Evolutionary conservation across 208 protist genomes (phyloP), one percentile per base, ranked within the genome.

Genomic region (Trypanosoma mega): DNA sequence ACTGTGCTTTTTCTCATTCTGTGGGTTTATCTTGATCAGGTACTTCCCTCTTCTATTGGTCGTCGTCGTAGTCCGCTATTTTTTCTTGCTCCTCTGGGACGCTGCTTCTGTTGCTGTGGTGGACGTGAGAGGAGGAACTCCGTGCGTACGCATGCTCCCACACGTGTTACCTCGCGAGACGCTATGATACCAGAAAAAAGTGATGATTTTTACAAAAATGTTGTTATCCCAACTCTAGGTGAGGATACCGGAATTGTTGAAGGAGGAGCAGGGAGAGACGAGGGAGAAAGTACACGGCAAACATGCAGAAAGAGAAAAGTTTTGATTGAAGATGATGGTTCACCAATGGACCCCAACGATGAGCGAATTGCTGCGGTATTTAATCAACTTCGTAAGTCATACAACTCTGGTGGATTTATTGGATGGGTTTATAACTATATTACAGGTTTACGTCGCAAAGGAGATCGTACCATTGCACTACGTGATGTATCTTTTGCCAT

Each of bases 1-100:
- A 80, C 76, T 37, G 63, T 63, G 11, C 12, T 87, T 7, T 74
- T 94, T 63, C 72, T 92, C 43, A 48, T 92, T 21, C 60, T 97
- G 27, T 77, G 74, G 47, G 76, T 80, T 24, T 97, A 97, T 71
- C 61, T 97, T 9, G 87, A 97, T 67, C 81, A 74, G 51, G 87
- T 97, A 41, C 60, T 84, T 48, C 86, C 85, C 21, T 73, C 68
- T 31, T 69, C 74, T 0, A 77, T 88, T 50, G 87, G 87, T 24
- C 68, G 74, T 45, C 65, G 67, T 31, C 63, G 60, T 45, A 69
- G 84, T 61, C 82, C 80, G 49, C 63, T 90, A 29, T 94, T 96
- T 61, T 96, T 89, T 62, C 57, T 92, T 33, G 54, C 59, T 31
- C 57, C 68, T 24, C 65, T 90, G 20, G 43, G 71, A 29, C 68